A percentile compares a stretch with the other conserved stretches of the same genome.
These are phyloP conservation scores for Abrus pulchellus DNA, from an alignment of 306 rosid genomes.

Conservation along the genomic window DNA sequence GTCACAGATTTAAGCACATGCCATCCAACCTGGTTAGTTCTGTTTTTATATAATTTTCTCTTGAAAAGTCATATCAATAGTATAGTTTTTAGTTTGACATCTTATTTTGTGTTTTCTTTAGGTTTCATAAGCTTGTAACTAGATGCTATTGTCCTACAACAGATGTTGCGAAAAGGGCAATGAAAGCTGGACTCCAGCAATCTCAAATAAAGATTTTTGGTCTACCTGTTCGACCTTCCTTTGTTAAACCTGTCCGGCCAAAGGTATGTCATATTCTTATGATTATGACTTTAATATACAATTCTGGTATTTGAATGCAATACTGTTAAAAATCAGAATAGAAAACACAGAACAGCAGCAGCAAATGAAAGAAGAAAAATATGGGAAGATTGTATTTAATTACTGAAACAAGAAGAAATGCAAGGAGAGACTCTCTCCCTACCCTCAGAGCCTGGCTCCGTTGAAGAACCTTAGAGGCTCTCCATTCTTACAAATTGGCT, in stretches of 20 bases:
- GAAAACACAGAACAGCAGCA: no score
- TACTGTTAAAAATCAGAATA: no score
- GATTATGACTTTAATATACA: not conserved
- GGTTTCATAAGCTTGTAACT: conserved; percentile 99
- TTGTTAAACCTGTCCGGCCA: conserved; percentile 84
- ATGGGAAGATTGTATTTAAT: no score
- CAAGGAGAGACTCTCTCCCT: no score
- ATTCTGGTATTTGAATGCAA: conserved; percentile 24
- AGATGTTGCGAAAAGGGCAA: conserved; percentile 87
- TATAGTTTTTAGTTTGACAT: conserved; percentile 56
- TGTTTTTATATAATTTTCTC: not conserved
- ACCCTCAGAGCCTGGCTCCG: no score
- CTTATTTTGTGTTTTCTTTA: conserved; percentile 53
- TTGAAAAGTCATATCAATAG: conserved; percentile 11
- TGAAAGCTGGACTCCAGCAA: conserved; percentile 90
- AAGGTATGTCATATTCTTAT: conserved; percentile 65
- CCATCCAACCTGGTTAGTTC: conserved; percentile 94
- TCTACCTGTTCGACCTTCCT: conserved; percentile 90
- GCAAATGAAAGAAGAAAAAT: no score
- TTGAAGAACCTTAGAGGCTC: no score
- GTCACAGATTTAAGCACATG: conserved; percentile 98
- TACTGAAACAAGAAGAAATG: no score
- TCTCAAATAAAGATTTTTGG: conserved; percentile 90
- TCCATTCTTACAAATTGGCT: no score
- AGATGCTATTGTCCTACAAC: conserved; percentile 97